Evolutionary conservation across 805 yeast genomes (phyloP).

Genomic region (Komagataella phaffii): DNA sequence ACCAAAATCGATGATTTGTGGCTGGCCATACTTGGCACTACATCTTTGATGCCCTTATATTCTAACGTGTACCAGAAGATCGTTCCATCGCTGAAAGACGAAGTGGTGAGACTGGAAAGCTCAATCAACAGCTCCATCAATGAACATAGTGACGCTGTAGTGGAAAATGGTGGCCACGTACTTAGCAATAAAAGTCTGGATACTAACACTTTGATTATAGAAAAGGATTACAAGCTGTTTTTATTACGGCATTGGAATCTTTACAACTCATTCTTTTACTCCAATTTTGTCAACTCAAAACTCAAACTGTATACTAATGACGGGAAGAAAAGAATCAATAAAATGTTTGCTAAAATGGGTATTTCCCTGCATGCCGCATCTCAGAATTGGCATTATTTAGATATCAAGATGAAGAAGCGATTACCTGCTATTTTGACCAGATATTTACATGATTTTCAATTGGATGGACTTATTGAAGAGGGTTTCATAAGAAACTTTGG

Average conservation of each 20-base stretch:
- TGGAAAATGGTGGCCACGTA: conserved; percentile 8
- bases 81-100: conserved; percentile 68
- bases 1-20: conserved; percentile 59
- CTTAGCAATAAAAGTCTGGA: conserved; percentile 15
- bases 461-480: conserved; percentile 70
- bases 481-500: conserved; percentile 87
- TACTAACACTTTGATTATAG: conserved; percentile 36
- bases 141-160: not conserved
- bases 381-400: conserved; percentile 89
- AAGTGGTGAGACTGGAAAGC: conserved; percentile 59
- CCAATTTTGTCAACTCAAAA: conserved; percentile 84
- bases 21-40: conserved; percentile 81
- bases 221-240: conserved; percentile 77
- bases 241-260: conserved; percentile 86
- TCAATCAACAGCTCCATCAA: conserved; percentile 11
- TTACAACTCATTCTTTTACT: conserved; percentile 81
- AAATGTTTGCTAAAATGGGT: conserved; percentile 94
- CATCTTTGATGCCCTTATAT: conserved; percentile 60
- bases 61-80: conserved; percentile 64
- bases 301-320: conserved; percentile 82
- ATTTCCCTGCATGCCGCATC: conserved; percentile 78
- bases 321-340: conserved; percentile 76
- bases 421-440: conserved; percentile 55
- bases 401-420: conserved; percentile 61
- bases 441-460: conserved; percentile 62